Base-by-base conservation (phyloP, 768 basidiomycete species). In the Leucocoprinus birnbaumii region DNA sequence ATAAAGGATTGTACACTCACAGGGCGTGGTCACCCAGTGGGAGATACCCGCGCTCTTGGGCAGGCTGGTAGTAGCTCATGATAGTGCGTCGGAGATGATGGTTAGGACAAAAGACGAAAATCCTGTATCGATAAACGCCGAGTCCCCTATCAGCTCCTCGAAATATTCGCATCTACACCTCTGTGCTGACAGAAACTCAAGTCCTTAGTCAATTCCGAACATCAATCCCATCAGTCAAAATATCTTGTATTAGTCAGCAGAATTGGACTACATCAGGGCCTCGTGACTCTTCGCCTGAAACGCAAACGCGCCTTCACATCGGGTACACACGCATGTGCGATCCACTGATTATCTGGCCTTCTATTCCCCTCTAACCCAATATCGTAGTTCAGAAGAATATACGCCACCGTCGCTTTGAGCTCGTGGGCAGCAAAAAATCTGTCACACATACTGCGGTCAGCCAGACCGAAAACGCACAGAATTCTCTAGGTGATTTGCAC, bases 11-110 rank as follows among this genome's bases (percentile, higher is more conserved):
- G 48, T n/a, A 68, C 31, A 31, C 85, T 67, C 66, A 91, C 87
- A 93, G 67, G 44, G 78, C 90, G 73, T 93, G 91, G 63, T 92
- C 90, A 14, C 87, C 82, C 51, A 93, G 87, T 19, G 87, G 74
- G 46, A 85, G 68, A 66, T 92, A 92, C 48, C 84, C 87, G 50
- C 89, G 77, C 31, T 86, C 74, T 55, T 72, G 64, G 47, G 64
- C 63, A 26, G 85, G 84, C 24, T 79, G 66, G 34, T 77, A 78
- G 53, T 80, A 62, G 64, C 85, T 87, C 83, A 82, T 82, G 46
- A 55, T 22, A 51, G 66, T 72, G 42, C 66, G 38, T 14, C 38
- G 65, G 50, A 61, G 65, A 55, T 68, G 53, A 13, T 18, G 40
- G 47, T 27, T 22, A 37, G 43, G 40, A 48, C 47, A 43, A 26